Conservation (phyloP, 768 basidiomycete genomes). For the Lentinula lateritia region DNA sequence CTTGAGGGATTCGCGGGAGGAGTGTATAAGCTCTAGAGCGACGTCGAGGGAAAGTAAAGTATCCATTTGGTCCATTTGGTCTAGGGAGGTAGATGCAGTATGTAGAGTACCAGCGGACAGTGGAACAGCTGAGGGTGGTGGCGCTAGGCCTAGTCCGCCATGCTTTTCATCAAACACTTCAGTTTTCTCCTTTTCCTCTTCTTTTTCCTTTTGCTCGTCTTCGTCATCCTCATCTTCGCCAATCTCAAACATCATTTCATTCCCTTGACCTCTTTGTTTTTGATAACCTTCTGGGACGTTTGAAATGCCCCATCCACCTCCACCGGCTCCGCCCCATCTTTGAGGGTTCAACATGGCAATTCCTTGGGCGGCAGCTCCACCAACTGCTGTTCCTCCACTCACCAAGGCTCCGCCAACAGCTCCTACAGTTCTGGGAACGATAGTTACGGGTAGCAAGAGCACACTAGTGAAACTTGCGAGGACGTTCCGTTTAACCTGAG, state of each 20-base stretch:
- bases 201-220: conserved; percentile 7
- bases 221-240: conserved; percentile 36
- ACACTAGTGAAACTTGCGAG: conserved; percentile 88
- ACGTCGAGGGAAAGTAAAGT: conserved; percentile 88
- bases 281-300: conserved; percentile 23
- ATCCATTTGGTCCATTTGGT: conserved; percentile 50
- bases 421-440: conserved; percentile 75
- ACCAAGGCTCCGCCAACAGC: conserved; percentile 42
- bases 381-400: conserved; percentile 69
- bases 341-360: conserved; percentile 89
- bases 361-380: conserved; percentile 74
- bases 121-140: neutral
- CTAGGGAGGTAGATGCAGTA: neutral
- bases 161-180: neutral
- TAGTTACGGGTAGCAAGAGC: conserved; percentile 89
- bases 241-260: conserved; percentile 45
- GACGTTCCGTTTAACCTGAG: conserved; percentile 87
- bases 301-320: conserved; percentile 9
- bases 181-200: conserved; percentile 12
- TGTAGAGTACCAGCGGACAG: neutral
- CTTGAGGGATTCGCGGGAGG: conserved; percentile 86
- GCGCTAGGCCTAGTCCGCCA: neutral
- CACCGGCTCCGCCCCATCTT: conserved; percentile 59
- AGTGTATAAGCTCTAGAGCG: conserved; percentile 88
- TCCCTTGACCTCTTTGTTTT: conserved; percentile 31